phyloP scores from a whole-genome alignment of 2,329 filamentous ascomycete species.

The Hirsutella thompsonii region DNA sequence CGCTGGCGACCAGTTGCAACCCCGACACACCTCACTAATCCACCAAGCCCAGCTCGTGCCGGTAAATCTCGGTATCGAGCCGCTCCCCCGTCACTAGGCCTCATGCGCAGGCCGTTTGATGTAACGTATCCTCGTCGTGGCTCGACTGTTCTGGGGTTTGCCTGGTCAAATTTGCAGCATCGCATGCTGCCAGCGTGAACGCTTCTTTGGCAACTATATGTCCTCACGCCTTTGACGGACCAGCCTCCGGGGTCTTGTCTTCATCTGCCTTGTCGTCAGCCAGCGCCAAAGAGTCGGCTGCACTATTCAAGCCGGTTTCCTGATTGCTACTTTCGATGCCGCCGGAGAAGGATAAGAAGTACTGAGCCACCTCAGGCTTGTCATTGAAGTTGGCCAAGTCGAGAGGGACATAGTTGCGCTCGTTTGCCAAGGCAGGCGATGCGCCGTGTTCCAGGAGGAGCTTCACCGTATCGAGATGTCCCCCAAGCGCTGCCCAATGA shows the following conservation, averaged over 20 bases:
- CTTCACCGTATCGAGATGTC: constrained; percentile 71
- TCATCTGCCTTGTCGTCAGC: constrained; percentile 18
- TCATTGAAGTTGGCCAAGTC: constrained; percentile 62
- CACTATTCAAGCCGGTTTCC: constrained; percentile 27
- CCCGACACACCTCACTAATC: neutral
- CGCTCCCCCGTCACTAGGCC: neutral
- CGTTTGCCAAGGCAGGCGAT: constrained; percentile 65
- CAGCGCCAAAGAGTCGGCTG: constrained; percentile 25
- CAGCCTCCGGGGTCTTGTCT: constrained; percentile 2
- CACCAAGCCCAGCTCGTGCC: neutral
- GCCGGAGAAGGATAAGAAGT: constrained; percentile 37
- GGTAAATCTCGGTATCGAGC: neutral
- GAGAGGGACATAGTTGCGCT: constrained; percentile 69
- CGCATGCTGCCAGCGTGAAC: neutral
- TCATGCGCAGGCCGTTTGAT: neutral
- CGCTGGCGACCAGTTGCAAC: neutral
- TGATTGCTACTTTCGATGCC: constrained; percentile 34
- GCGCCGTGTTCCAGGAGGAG: constrained; percentile 64
- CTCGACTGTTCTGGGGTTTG: neutral
- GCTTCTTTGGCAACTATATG: neutral
- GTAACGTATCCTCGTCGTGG: neutral
- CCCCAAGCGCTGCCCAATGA: constrained; percentile 88
- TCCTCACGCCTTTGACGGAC: neutral
- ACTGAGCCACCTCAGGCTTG: constrained; percentile 51
- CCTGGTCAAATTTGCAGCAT: neutral